Conservation (phyloP, 768 basidiomycete species). For the Termitomyces sp. region DNA sequence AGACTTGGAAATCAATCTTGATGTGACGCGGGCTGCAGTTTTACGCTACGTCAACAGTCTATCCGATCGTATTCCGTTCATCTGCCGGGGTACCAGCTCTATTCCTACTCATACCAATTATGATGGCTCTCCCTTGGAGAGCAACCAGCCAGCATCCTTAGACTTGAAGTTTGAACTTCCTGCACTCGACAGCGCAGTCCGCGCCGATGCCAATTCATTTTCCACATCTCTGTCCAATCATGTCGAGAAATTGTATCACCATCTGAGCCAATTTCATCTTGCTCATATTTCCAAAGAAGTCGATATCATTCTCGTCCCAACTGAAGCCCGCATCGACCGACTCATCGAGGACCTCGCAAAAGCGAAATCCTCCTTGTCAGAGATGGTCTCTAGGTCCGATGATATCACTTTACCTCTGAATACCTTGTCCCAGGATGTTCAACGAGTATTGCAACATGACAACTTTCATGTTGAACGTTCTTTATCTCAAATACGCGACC, state of each 20-base stretch:
- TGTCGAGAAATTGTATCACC: conserved; percentile 42
- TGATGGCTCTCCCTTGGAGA: not conserved
- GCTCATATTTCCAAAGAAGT: conserved; percentile 49
- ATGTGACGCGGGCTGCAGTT: conserved; percentile 36
- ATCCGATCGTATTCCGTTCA: conserved; percentile 49
- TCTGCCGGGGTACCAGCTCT: conserved; percentile 29
- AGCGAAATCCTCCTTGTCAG: conserved; percentile 29
- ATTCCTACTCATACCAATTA: conserved; percentile 14
- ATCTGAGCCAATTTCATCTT: conserved; percentile 42
- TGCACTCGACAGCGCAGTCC: conserved; percentile 59
- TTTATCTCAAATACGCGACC: conserved; percentile 47
- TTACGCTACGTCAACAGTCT: conserved; percentile 44
- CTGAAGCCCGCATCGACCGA: conserved; percentile 30
- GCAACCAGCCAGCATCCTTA: conserved; percentile 20
- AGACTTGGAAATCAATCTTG: conserved; percentile 28
- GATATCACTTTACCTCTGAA: conserved; percentile 30
- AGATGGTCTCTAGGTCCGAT: conserved; percentile 16
- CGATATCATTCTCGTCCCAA: conserved; percentile 34
- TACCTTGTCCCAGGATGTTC: conserved; percentile 28
- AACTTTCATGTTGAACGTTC: conserved; percentile 36
- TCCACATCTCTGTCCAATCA: conserved; percentile 56
- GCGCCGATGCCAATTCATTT: conserved; percentile 64
- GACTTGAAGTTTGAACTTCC: conserved; percentile 52
- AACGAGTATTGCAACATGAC: conserved; percentile 26
- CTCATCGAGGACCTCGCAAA: conserved; percentile 33